Evolutionary conservation across 495 filamentous ascomycete genomes (phyloP).

Genomic region (Hypoxylon fragiforme): DNA sequence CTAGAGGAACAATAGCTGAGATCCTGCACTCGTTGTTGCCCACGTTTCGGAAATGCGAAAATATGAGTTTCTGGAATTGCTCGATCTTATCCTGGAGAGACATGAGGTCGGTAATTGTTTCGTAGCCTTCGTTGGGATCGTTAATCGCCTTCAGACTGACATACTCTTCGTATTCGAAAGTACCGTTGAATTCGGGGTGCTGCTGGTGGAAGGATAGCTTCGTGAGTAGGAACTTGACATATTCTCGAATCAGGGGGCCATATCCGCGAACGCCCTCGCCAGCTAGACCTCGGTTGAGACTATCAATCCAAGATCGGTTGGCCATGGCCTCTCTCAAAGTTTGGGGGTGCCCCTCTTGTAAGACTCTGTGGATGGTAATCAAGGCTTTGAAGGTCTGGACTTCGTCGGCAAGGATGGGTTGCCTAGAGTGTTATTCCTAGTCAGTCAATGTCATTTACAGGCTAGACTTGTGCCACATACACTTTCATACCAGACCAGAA

Average conservation of each 20-base stretch:
- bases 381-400: constrained; percentile 92
- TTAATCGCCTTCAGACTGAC: constrained; percentile 97
- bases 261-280: constrained; percentile 92
- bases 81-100: constrained; percentile 96
- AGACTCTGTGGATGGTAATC: constrained; percentile 91
- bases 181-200: constrained; percentile 97
- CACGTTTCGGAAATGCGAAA: constrained; percentile 88
- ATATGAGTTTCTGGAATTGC: constrained; percentile 95
- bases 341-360: constrained; percentile 92
- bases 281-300: constrained; percentile 78
- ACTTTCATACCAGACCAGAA: constrained; percentile 99
- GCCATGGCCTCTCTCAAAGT: constrained; percentile 86
- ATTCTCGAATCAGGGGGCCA: constrained; percentile 88
- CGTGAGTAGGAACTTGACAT: constrained; percentile 89
- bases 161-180: constrained; percentile 99
- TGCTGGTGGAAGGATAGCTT: constrained; percentile 94
- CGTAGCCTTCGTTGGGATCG: constrained; percentile 98
- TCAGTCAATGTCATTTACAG: constrained; percentile 20
- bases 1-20: constrained; percentile 86
- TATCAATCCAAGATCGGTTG: constrained; percentile 89
- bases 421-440: constrained; percentile 52
- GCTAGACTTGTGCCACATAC: constrained; percentile 51
- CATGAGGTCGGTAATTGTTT: constrained; percentile 97
- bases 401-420: constrained; percentile 94
- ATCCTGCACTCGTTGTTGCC: constrained; percentile 97